Base-by-base conservation (phyloP, 2,329 filamentous ascomycete species). In the Trichoderma simmonsii region DNA sequence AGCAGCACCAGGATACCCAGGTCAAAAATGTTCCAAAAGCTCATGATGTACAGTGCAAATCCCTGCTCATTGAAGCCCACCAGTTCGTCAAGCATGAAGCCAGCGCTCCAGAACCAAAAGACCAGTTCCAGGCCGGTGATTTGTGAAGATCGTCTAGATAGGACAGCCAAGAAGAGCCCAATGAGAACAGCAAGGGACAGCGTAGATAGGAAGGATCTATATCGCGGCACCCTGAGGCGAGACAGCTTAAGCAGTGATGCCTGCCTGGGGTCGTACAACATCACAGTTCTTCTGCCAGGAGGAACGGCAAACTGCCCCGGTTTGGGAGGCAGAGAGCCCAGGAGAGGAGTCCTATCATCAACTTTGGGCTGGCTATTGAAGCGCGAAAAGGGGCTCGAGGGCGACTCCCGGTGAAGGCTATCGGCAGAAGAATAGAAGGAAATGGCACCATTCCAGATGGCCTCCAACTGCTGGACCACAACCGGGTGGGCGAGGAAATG, bases 91-190 rank as follows among this genome's bases (percentile, higher is more conserved):
- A 98, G 89, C 94, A 98, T 97, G 81, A 97, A 98, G 0, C 95
- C 95, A 30, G 94, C 93, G 79, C 94, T 97, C 95, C 95, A 98
- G 81, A 98, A 93, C 95, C 95, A 98, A 82, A 98, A 98, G 14
- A 97, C 81, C 18, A 98, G 85, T 80, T 98, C 95, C 11, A 98
- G 84, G 0, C 89, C 88, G 1, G 94, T 97, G 77, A 98, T 97
- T 67, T 91, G 87, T 69, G 91, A 87, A 3, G 93, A 95, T 72
- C 93, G 89, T 78, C 93, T 85, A 12, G 88, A 84, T 4, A 98
- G 86, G 11, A 98, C 94, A 11, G 94, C 92, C 21, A 98, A 84
- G 80, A 97, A 98, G 12, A 98, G 86, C 15, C 90, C 91, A 51
- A 98, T 91, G 79, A 98, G 86, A 60, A 97, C 89, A 26, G 93